Evolutionary conservation across 306 rosid species (phyloP).

Genomic region (Calophaca sinica): DNA sequence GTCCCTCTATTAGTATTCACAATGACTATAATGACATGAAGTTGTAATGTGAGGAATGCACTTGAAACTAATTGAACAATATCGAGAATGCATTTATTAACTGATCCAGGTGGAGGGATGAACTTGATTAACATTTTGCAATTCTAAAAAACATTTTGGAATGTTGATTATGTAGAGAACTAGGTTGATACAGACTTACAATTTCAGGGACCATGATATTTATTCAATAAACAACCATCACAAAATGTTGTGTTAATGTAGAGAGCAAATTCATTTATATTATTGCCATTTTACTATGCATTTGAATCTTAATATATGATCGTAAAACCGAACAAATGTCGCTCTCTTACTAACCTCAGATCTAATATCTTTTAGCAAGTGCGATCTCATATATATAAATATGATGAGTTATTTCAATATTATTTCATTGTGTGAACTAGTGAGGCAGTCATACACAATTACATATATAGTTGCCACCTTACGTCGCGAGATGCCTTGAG

Average conservation of each 20-base stretch:
- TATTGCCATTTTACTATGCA: not conserved
- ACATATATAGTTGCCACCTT: constrained; percentile 86
- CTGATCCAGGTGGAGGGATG: too few relatives aligned
- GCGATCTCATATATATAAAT: not conserved
- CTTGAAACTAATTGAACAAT: too few relatives aligned
- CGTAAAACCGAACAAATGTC: not conserved
- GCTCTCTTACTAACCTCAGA: too few relatives aligned
- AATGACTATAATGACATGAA: too few relatives aligned
- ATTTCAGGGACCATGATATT: too few relatives aligned
- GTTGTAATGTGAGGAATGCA: too few relatives aligned
- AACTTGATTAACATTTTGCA: too few relatives aligned
- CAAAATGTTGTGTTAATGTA: not conserved
- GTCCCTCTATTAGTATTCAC: too few relatives aligned
- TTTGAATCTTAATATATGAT: not conserved
- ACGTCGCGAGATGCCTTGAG: constrained; percentile 99
- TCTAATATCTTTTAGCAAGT: not conserved
- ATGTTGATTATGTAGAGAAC: too few relatives aligned
- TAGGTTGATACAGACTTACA: too few relatives aligned
- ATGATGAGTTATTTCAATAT: constrained; percentile 10
- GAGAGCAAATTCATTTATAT: not conserved
- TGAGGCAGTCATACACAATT: constrained; percentile 42
- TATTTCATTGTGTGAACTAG: not conserved
- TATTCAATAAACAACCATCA: not conserved
- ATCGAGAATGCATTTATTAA: too few relatives aligned
- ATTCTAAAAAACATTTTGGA: too few relatives aligned